Percentiles rank a stretch among this genome's conserved stretches.
Evolutionary conservation across 805 yeast genomes (phyloP).

Genomic region (Candida insectalens): DNA sequence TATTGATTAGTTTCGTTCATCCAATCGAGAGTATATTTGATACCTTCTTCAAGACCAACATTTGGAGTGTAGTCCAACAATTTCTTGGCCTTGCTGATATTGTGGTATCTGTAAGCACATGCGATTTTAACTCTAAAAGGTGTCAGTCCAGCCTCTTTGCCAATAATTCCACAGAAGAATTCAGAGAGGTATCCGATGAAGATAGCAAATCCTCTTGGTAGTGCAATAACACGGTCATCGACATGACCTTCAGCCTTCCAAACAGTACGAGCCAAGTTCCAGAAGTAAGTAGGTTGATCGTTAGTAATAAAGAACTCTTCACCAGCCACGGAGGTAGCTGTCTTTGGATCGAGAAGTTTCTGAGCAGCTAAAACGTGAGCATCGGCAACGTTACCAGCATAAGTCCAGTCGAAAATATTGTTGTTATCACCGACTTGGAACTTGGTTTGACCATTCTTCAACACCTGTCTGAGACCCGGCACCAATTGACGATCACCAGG

Average conservation of each 20-base stretch:
- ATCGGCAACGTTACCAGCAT: conserved; percentile 97
- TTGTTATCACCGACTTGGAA: conserved; percentile 93
- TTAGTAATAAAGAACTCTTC: conserved; percentile 86
- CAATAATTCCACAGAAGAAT: conserved; percentile 54
- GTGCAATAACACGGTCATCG: conserved; percentile 56
- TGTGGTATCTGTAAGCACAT: conserved; percentile 90
- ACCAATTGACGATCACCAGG: conserved; percentile 97
- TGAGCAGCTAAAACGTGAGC: conserved; percentile 91
- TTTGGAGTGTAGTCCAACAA: conserved; percentile 73
- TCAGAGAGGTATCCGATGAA: conserved; percentile 76
- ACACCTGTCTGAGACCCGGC: conserved; percentile 82
- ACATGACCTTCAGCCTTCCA: conserved; percentile 95
- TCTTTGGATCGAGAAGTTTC: conserved; percentile 43
- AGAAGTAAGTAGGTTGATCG: conserved; percentile 90
- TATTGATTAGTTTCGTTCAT: conserved; percentile 54
- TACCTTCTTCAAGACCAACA: conserved; percentile 73
- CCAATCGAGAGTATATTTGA: conserved; percentile 73
- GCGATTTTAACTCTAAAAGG: conserved; percentile 91
- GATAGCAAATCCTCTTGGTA: conserved; percentile 70
- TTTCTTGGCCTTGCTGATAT: conserved; percentile 76
- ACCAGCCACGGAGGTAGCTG: conserved; percentile 54
- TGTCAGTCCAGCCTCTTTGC: conserved; percentile 88
- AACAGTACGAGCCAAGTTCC: conserved; percentile 93
- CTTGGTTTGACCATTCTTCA: conserved; percentile 75
- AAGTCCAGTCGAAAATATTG: conserved; percentile 93